These are phyloP conservation scores for Penicillium diatomitis DNA, from an alignment of 495 filamentous ascomycete species.

Conservation along the genomic window DNA sequence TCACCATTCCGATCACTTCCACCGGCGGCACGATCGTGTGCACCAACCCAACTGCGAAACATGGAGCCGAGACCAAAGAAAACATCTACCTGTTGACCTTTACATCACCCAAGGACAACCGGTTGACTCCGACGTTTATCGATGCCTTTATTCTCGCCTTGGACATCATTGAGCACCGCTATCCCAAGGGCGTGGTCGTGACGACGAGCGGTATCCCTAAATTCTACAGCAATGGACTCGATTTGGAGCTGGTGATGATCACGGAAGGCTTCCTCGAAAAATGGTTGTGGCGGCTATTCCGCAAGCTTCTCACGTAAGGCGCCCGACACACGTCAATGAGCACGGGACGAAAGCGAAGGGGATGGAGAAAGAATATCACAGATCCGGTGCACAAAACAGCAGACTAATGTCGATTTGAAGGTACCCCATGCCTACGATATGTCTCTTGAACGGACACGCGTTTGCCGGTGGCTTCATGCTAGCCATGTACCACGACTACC, in stretches of 20 bases:
- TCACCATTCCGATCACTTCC: constrained; percentile 35
- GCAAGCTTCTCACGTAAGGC: constrained; percentile 51
- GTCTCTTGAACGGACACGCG: constrained; percentile 69
- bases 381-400: background rate
- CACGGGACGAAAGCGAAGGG: no score
- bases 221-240: constrained; percentile 76
- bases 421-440: constrained; percentile 77
- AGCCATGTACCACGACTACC: constrained; percentile 78
- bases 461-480: constrained; percentile 76
- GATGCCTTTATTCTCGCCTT: constrained; percentile 57
- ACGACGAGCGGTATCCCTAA: constrained; percentile 66
- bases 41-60: constrained; percentile 41
- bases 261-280: constrained; percentile 45
- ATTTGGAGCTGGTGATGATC: constrained; percentile 47
- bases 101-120: constrained; percentile 60
- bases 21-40: constrained; percentile 45
- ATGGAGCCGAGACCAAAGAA: constrained; percentile 13
- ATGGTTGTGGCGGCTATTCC: constrained; percentile 49
- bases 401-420: constrained; percentile 18
- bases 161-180: constrained; percentile 59
- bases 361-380: background rate
- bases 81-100: constrained; percentile 67
- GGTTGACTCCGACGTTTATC: constrained; percentile 59
- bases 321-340: background rate
- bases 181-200: constrained; percentile 59